These are phyloP conservation scores for Penicillium tannophilum DNA, from an alignment of 495 filamentous ascomycete genomes.

Conservation along the genomic window DNA sequence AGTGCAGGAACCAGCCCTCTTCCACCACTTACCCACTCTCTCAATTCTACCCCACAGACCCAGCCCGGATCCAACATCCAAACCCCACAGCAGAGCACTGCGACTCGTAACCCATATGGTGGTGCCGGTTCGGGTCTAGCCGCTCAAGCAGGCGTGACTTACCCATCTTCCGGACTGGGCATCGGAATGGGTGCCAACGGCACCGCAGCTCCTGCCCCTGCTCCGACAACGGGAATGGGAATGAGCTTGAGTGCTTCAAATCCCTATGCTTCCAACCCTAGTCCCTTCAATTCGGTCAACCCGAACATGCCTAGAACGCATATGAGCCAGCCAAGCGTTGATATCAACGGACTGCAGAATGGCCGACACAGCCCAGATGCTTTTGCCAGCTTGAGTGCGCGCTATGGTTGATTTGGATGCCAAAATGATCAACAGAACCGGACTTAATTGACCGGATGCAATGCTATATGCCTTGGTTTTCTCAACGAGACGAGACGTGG, in stretches of 20 bases:
- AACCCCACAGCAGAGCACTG: constrained; percentile 35
- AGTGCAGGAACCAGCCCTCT: constrained; percentile 22
- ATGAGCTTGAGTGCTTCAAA: constrained; percentile 21
- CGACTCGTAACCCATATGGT: constrained; percentile 41
- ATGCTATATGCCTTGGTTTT: not conserved
- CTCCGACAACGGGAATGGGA: constrained; percentile 18
- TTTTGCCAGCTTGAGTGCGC: constrained; percentile 89
- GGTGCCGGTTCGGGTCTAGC: constrained; percentile 26
- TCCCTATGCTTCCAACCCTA: not conserved
- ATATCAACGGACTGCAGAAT: constrained; percentile 70
- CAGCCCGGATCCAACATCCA: constrained; percentile 31
- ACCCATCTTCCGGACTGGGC: constrained; percentile 21
- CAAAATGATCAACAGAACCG: constrained; percentile 3
- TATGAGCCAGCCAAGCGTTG: constrained; percentile 87
- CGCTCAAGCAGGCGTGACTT: constrained; percentile 27
- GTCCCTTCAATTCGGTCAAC: constrained; percentile 8
- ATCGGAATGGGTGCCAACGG: constrained; percentile 25
- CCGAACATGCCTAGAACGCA: constrained; percentile 49
- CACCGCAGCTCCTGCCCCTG: constrained; percentile 11
- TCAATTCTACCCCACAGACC: constrained; percentile 28
- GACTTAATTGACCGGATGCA: not conserved
- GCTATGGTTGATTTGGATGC: constrained; percentile 34
- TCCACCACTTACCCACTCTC: constrained; percentile 24
- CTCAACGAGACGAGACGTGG: constrained; percentile 1
- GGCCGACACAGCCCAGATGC: constrained; percentile 95